Conservation (phyloP, 352 stramenopile genomes). For the Phytopythium vexans region DNA sequence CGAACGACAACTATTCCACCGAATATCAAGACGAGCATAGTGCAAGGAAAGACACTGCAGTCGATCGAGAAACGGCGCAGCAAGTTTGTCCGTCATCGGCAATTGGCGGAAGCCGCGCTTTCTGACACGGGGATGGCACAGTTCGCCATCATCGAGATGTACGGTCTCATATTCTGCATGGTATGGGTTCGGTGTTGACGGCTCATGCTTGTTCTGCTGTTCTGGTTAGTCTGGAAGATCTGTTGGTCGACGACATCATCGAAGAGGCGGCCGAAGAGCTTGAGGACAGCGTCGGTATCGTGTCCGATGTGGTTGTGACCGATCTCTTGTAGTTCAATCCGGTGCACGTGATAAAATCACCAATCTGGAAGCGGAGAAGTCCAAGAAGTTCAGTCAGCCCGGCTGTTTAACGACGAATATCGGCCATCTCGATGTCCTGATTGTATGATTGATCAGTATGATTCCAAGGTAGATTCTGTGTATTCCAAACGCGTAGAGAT, state of each 20-base stretch:
- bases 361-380: too few species aligned
- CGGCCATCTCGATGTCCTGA: background rate
- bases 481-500: too few species aligned
- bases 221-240: constrained; percentile 30
- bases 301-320: constrained; percentile 37
- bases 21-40: constrained; percentile 8
- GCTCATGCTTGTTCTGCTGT: background rate
- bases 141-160: constrained; percentile 62
- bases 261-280: constrained; percentile 34
- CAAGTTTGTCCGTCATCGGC: constrained; percentile 51
- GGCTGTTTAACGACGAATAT: background rate
- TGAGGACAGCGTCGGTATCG: constrained; percentile 25
- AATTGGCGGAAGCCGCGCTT: constrained; percentile 52
- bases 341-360: background rate
- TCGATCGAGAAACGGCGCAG: constrained; percentile 46
- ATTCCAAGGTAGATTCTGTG: too few species aligned
- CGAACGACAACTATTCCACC: too few species aligned
- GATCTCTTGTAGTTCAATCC: constrained; percentile 17
- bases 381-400: too few species aligned
- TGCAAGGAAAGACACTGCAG: constrained; percentile 14
- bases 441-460: too few species aligned
- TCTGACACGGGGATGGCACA: constrained; percentile 56
- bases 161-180: constrained; percentile 7
- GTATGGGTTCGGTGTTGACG: background rate
- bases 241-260: constrained; percentile 41